Evolutionary conservation across 2,329 filamentous ascomycete genomes (phyloP).

Genomic region (Magnaporthiopsis rhizophila): DNA sequence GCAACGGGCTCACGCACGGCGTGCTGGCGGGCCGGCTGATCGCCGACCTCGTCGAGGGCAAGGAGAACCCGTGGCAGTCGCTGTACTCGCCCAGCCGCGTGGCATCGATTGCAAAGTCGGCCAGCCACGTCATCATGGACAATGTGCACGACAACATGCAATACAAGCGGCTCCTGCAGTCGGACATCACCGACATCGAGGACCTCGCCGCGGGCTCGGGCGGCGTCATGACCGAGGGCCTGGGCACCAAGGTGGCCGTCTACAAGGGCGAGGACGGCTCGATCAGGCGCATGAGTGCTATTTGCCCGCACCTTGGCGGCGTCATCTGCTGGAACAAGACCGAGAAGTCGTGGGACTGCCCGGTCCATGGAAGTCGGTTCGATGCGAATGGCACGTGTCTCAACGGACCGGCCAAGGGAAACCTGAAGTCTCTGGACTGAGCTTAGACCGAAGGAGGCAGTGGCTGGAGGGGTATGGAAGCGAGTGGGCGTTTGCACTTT

Average conservation of each 20-base stretch:
- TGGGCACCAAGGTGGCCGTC: slow-evolving; percentile 40
- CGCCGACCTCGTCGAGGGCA: slow-evolving; percentile 43
- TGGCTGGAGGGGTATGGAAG: no score
- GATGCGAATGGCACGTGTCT: slow-evolving; percentile 27
- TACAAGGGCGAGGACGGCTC: slow-evolving; percentile 48
- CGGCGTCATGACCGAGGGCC: slow-evolving; percentile 41
- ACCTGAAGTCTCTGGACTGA: slow-evolving; percentile 13
- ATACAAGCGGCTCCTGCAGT: slow-evolving; percentile 45
- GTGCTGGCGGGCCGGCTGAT: slow-evolving; percentile 34
- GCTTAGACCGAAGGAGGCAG: no score
- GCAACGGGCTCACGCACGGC: no score
- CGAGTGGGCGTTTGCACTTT: no score
- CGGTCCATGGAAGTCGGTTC: slow-evolving; percentile 35
- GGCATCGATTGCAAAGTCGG: slow-evolving; percentile 33
- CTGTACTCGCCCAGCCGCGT: slow-evolving; percentile 44
- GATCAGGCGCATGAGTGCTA: slow-evolving; percentile 40
- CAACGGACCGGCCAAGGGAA: slow-evolving; percentile 26
- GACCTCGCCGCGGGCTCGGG: slow-evolving; percentile 40
- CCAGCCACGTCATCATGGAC: slow-evolving; percentile 37
- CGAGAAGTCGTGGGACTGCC: slow-evolving; percentile 49
- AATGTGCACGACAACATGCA: slow-evolving; percentile 47
- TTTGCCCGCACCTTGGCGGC: slow-evolving; percentile 49
- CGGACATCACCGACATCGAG: slow-evolving; percentile 49
- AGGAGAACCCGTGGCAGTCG: slow-evolving; percentile 38
- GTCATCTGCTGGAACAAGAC: slow-evolving; percentile 47